Evolutionary conservation across 345 rosid genomes (phyloP).

Genomic region (Clarkia xantiana): DNA sequence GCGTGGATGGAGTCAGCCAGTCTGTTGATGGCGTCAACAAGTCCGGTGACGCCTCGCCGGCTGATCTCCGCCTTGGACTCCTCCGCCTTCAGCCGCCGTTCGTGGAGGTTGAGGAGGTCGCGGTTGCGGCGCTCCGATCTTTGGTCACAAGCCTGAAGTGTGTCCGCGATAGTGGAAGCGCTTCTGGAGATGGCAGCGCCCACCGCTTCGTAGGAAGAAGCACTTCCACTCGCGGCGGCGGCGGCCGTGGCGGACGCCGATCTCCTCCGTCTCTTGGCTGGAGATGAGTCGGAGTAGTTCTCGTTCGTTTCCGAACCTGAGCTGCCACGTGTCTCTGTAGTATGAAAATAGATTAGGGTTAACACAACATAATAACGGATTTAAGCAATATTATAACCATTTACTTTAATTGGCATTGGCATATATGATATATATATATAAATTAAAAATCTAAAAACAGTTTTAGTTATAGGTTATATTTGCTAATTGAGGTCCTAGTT

Average conservation of each 20-base stretch:
- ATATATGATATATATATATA: too few species aligned
- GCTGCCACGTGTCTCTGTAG: constrained; percentile 16
- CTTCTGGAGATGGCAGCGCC: constrained; percentile 56
- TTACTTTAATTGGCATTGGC: too few species aligned
- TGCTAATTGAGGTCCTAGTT: too few species aligned
- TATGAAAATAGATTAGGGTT: constrained; percentile 2
- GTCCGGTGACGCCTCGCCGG: constrained; percentile 42
- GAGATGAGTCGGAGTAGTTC: constrained; percentile 54
- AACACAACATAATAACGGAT: not conserved
- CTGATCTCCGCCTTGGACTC: constrained; percentile 50
- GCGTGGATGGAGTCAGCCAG: constrained; percentile 70
- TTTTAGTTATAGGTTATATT: too few species aligned
- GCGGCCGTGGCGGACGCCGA: constrained; percentile 5
- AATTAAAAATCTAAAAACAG: too few species aligned
- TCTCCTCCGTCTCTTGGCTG: constrained; percentile 50
- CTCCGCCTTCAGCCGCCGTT: constrained; percentile 56
- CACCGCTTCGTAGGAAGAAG: constrained; percentile 20
- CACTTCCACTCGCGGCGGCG: constrained; percentile 5
- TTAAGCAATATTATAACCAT: too few species aligned
- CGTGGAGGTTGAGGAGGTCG: constrained; percentile 47
- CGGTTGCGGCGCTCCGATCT: constrained; percentile 57
- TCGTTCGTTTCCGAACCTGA: constrained; percentile 75
- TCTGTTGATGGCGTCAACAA: constrained; percentile 69
- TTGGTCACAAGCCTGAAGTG: constrained; percentile 54
- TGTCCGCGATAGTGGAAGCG: constrained; percentile 67